Conservation (phyloP, 495 filamentous ascomycete species). For the Neurospora pannonica region DNA sequence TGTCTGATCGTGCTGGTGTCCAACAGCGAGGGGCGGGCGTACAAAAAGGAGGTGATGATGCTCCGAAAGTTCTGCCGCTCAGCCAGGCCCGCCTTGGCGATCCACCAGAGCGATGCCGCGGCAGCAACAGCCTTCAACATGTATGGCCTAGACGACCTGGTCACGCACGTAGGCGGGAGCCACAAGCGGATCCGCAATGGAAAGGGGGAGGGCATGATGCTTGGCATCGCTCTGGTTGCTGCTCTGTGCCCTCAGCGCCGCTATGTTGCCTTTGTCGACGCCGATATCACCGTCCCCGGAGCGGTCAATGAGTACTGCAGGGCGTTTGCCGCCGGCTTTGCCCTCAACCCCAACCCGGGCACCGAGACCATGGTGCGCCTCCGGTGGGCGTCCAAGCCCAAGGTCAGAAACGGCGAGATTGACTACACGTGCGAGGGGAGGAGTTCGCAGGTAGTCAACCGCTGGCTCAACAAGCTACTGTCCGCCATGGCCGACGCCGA, state of each 20-base stretch:
- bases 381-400: constrained; percentile 21
- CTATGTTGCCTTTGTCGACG: constrained; percentile 25
- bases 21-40: constrained; percentile 12
- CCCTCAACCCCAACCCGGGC: constrained; percentile 4
- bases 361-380: constrained; percentile 22
- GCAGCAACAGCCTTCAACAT: constrained; percentile 11
- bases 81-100: constrained; percentile 5
- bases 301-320: constrained; percentile 20
- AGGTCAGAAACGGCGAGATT: constrained; percentile 7
- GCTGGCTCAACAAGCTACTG: constrained; percentile 18
- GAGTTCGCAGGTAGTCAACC: constrained; percentile 21
- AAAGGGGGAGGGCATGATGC: constrained; percentile 27
- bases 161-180: neutral
- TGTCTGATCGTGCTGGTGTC: constrained; percentile 20
- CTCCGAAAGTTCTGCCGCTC: constrained; percentile 4
- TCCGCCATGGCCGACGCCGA: neutral
- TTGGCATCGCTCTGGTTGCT: constrained; percentile 17
- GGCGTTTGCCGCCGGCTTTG: constrained; percentile 20
- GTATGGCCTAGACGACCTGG: constrained; percentile 9
- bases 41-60: constrained; percentile 8
- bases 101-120: constrained; percentile 20
- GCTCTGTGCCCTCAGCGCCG: constrained; percentile 8
- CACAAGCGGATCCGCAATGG: constrained; percentile 14
- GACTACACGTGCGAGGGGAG: constrained; percentile 15
- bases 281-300: constrained; percentile 16